phyloP scores from a whole-genome alignment of 176 grass and related monocot genomes.

The Tillandsia fasciculata region DNA sequence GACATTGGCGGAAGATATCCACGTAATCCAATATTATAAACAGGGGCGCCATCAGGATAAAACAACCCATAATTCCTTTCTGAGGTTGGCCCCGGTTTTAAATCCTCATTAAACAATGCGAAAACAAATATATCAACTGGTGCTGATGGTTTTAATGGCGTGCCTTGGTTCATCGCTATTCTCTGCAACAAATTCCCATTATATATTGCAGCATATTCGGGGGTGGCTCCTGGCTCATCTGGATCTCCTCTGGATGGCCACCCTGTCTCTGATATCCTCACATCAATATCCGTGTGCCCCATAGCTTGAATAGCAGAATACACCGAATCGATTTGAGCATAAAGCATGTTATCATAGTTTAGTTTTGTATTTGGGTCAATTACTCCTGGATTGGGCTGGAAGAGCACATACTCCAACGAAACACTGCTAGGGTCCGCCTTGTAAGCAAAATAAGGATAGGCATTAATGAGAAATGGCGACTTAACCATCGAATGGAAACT shows the following conservation, averaged over 20 bases:
- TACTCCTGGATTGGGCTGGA: constrained; percentile 63
- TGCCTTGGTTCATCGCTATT: constrained; percentile 65
- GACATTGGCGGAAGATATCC: constrained; percentile 58
- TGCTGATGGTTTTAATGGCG: constrained; percentile 50
- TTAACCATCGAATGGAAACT: constrained; percentile 47
- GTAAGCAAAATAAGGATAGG: constrained; percentile 91
- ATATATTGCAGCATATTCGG: constrained; percentile 62
- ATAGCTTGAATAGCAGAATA: constrained; percentile 54
- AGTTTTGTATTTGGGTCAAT: constrained; percentile 49
- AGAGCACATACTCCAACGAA: constrained; percentile 64
- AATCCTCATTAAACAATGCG: constrained; percentile 83
- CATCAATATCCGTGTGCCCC: constrained; percentile 52
- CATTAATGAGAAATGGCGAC: constrained; percentile 84
- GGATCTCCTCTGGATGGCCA: constrained; percentile 80
- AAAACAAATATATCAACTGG: constrained; percentile 74
- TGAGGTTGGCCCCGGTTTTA: constrained; percentile 73
- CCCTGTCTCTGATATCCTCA: constrained; percentile 90
- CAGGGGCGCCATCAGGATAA: constrained; percentile 74
- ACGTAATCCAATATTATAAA: constrained; percentile 62
- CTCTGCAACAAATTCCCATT: constrained; percentile 65
- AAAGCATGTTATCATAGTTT: constrained; percentile 98
- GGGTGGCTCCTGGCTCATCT: constrained; percentile 66
- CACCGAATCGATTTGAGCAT: constrained; percentile 74
- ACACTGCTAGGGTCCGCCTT: constrained; percentile 47
- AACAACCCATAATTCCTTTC: constrained; percentile 81